A percentile compares a stretch with the other conserved stretches of the same genome.
Conservation (phyloP, 495 filamentous ascomycete genomes). For the Penicillium samsonianum region DNA sequence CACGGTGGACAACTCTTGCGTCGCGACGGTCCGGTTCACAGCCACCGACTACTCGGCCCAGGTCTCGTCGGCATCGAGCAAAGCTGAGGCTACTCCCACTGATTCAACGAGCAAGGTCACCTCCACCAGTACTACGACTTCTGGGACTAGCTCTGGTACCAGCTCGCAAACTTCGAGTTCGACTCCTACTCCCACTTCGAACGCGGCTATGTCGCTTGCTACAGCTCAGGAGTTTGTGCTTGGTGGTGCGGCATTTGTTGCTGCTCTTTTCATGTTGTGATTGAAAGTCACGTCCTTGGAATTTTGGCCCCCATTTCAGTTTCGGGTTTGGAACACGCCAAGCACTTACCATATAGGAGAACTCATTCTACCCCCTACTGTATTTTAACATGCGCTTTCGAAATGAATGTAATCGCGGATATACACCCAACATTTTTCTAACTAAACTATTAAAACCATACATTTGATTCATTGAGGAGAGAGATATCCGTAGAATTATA, state of each 20-base stretch:
- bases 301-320: neutral
- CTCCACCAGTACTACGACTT: neutral
- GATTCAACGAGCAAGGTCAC: slow-evolving; percentile 5
- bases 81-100: slow-evolving; percentile 15
- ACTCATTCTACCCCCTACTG: too few relatives aligned
- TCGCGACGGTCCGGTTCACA: slow-evolving; percentile 18
- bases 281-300: neutral
- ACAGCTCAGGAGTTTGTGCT: neutral
- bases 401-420: too few relatives aligned
- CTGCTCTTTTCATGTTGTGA: neutral
- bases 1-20: slow-evolving; percentile 3
- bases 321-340: too few relatives aligned
- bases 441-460: too few relatives aligned
- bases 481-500: too few relatives aligned
- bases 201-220: neutral
- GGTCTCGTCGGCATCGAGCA: slow-evolving; percentile 20
- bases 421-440: too few relatives aligned
- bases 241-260: neutral
- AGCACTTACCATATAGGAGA: too few relatives aligned
- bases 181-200: neutral
- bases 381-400: too few relatives aligned
- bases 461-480: too few relatives aligned
- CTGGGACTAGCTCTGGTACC: slow-evolving; percentile 2
- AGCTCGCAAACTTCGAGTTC: neutral
- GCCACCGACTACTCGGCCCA: slow-evolving; percentile 23